A percentile compares a stretch with the other conserved stretches of the same genome.
Conservation (phyloP, 257 asterid genomes). For the Jasminum sambac region DNA sequence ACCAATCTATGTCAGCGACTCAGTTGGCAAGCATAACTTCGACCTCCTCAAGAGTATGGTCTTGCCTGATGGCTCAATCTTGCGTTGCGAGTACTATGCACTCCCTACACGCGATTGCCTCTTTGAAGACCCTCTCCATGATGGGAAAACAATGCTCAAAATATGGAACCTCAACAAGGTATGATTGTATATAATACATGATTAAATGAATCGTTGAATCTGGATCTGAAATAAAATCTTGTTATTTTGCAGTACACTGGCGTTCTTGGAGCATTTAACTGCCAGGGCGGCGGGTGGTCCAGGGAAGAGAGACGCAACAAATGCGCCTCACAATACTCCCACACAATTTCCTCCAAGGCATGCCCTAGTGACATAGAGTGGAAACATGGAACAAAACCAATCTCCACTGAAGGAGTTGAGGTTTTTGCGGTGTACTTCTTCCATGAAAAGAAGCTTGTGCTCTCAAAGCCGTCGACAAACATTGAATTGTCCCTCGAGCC, state of each 20-base stretch:
- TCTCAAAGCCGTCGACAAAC: slow-evolving; percentile 41
- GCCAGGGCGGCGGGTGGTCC: slow-evolving; percentile 98
- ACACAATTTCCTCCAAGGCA: slow-evolving; percentile 43
- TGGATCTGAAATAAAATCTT: background rate
- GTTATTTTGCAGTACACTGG: slow-evolving; percentile 60
- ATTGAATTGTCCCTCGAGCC: slow-evolving; percentile 56
- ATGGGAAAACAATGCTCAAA: slow-evolving; percentile 86
- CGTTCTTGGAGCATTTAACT: slow-evolving; percentile 83
- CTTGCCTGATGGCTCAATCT: slow-evolving; percentile 81
- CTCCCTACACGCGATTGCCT: slow-evolving; percentile 82
- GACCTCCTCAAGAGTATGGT: slow-evolving; percentile 63
- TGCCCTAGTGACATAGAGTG: slow-evolving; percentile 75
- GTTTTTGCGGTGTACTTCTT: slow-evolving; percentile 51
- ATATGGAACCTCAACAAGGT: slow-evolving; percentile 95
- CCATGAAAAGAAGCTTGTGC: slow-evolving; percentile 45
- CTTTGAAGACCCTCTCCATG: slow-evolving; percentile 80
- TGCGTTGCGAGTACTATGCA: slow-evolving; percentile 78
- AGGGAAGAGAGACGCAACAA: slow-evolving; percentile 69
- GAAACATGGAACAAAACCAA: slow-evolving; percentile 53
- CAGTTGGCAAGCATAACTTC: slow-evolving; percentile 77
- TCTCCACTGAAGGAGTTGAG: slow-evolving; percentile 40
- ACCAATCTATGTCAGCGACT: slow-evolving; percentile 79
- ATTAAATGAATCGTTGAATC: background rate
- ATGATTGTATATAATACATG: background rate
- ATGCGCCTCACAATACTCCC: slow-evolving; percentile 71